phyloP scores from a whole-genome alignment of 208 protist species.

The Leishmania tarentolae region DNA sequence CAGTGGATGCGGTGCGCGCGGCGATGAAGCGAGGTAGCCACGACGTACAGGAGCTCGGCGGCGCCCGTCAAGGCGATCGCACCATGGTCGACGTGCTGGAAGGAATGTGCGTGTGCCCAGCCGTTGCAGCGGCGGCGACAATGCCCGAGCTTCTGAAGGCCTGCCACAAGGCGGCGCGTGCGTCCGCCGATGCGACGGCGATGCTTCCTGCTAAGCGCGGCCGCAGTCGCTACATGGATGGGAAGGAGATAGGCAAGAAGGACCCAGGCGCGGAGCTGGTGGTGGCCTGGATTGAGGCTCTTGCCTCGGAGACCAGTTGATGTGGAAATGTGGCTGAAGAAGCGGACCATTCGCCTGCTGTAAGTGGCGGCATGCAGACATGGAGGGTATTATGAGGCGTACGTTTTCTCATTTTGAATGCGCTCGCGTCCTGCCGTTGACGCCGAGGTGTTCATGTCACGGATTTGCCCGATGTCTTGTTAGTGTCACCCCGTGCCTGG shows the following conservation, averaged over 20 bases:
- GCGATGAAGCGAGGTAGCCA: slow-evolving; percentile 40
- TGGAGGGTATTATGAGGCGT: not conserved
- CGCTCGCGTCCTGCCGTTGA: not conserved
- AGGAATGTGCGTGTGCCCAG: slow-evolving; percentile 29
- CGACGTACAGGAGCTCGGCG: slow-evolving; percentile 51
- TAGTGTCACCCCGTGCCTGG: not conserved
- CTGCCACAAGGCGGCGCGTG: slow-evolving; percentile 35
- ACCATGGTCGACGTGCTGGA: slow-evolving; percentile 79
- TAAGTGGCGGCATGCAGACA: not conserved
- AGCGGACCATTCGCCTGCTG: not conserved
- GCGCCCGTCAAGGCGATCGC: slow-evolving; percentile 52
- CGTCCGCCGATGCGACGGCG: slow-evolving; percentile 36
- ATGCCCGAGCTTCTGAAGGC: slow-evolving; percentile 42
- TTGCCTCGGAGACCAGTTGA: not conserved
- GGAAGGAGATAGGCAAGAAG: slow-evolving; percentile 60
- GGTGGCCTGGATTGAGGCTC: slow-evolving; percentile 44
- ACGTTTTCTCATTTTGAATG: not conserved
- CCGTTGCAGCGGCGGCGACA: slow-evolving; percentile 36
- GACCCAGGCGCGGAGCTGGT: slow-evolving; percentile 66
- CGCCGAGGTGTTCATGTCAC: not conserved
- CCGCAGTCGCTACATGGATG: slow-evolving; percentile 51
- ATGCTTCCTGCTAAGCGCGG: slow-evolving; percentile 57
- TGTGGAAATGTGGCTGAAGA: not conserved
- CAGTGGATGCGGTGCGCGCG: slow-evolving; percentile 36
- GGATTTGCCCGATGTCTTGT: not conserved